Conservation (phyloP, 2,329 filamentous ascomycete genomes). For the Colletotrichum filicis region DNA sequence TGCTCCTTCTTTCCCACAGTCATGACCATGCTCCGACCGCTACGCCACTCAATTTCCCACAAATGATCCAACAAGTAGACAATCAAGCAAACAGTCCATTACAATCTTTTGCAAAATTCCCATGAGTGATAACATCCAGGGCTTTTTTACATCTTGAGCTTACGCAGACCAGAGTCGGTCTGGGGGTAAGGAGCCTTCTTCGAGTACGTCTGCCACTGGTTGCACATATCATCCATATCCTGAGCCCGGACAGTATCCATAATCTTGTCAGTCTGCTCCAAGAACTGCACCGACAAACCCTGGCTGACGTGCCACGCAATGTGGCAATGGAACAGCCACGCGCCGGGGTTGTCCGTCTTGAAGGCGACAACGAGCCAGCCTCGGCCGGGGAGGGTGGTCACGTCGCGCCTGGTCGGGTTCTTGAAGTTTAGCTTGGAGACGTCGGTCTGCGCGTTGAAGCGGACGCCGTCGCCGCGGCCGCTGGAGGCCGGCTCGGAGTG, state of each 20-base stretch:
- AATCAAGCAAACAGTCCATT: neutral
- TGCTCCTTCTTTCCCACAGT: constrained; percentile 17
- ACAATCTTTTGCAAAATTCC: neutral
- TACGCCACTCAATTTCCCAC: neutral
- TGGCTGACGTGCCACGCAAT: constrained; percentile 61
- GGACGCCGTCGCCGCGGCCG: constrained; percentile 21
- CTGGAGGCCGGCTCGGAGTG: constrained; percentile 33
- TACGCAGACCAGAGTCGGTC: constrained; percentile 24
- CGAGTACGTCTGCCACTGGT: constrained; percentile 18
- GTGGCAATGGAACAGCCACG: constrained; percentile 59
- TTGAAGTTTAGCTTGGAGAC: constrained; percentile 47
- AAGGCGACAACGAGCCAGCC: constrained; percentile 61
- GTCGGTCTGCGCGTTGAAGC: constrained; percentile 44
- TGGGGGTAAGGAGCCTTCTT: constrained; percentile 9
- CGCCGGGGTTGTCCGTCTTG: constrained; percentile 60
- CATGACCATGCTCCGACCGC: constrained; percentile 13
- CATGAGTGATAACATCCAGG: too few relatives aligned
- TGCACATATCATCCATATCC: constrained; percentile 16
- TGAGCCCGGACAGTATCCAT: neutral
- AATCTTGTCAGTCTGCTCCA: constrained; percentile 49
- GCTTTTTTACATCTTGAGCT: neutral
- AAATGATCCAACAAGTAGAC: neutral
- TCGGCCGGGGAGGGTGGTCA: constrained; percentile 51
- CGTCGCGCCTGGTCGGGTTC: constrained; percentile 60
- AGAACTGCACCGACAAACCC: constrained; percentile 63